These are phyloP conservation scores for Colletotrichum kahawae DNA, from an alignment of 2,329 filamentous ascomycete genomes.

Conservation along the genomic window DNA sequence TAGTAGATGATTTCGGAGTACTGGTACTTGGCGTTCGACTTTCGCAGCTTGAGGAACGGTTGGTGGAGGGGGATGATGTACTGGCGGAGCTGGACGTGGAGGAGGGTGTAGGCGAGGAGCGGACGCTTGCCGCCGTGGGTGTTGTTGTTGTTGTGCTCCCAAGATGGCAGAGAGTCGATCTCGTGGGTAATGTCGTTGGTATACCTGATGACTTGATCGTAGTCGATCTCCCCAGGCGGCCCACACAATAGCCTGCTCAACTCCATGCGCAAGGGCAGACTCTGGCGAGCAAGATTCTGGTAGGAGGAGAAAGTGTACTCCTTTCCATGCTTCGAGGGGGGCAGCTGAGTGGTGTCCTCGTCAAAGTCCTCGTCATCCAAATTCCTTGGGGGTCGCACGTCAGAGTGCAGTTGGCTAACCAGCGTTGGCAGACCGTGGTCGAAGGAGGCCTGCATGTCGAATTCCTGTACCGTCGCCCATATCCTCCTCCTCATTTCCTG, in stretches of 20 bases:
- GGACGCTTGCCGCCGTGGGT: constrained; percentile 54
- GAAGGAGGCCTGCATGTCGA: constrained; percentile 66
- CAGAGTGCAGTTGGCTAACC: constrained; percentile 60
- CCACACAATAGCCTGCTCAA: constrained; percentile 62
- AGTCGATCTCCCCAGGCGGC: constrained; percentile 59
- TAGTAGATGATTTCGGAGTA: constrained; percentile 69
- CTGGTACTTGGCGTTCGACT: constrained; percentile 65
- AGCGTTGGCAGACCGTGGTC: constrained; percentile 65
- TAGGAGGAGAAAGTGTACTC: constrained; percentile 66
- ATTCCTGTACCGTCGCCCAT: constrained; percentile 66
- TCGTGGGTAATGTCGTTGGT: constrained; percentile 66
- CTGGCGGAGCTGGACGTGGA: constrained; percentile 65
- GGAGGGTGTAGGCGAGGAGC: constrained; percentile 62
- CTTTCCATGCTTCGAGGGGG: constrained; percentile 53
- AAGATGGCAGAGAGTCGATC: constrained; percentile 64
- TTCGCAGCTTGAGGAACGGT: constrained; percentile 63
- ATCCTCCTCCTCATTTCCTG: constrained; percentile 67
- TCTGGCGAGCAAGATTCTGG: constrained; percentile 62
- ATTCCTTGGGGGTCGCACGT: constrained; percentile 60
- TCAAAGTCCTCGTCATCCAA: constrained; percentile 64
- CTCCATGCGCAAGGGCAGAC: constrained; percentile 60
- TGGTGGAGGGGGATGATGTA: constrained; percentile 68
- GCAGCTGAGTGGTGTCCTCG: constrained; percentile 55
- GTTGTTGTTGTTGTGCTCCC: constrained; percentile 46
- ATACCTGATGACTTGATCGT: constrained; percentile 66